Conservation (phyloP, 371 early-diverging fungal genomes). For the Saksenaea oblongispora region DNA sequence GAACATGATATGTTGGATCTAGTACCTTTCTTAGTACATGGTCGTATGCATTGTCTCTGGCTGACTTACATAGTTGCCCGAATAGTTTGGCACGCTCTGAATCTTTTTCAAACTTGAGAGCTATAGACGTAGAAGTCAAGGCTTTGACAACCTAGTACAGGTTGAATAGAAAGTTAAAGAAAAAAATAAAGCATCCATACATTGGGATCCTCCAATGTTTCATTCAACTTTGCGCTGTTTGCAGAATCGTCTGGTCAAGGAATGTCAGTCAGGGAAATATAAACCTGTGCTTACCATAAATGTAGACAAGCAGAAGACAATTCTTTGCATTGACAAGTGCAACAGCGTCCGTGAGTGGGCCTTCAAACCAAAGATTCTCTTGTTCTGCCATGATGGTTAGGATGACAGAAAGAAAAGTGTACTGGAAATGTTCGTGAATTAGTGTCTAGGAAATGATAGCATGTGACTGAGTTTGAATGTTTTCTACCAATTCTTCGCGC, state of each 20-base stretch:
- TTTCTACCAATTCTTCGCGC: background rate
- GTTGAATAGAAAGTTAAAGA: background rate
- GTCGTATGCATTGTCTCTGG: background rate
- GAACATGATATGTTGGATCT: slow-evolving; percentile 25
- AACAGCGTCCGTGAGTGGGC: slow-evolving; percentile 26
- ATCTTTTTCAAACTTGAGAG: slow-evolving; percentile 19
- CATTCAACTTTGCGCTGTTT: slow-evolving; percentile 9
- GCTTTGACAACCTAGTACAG: slow-evolving; percentile 7
- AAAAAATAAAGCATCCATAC: background rate
- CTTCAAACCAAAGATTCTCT: slow-evolving; percentile 24
- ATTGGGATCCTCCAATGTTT: slow-evolving; percentile 1
- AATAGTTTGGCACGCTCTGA: slow-evolving; percentile 27
- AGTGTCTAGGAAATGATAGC: background rate
- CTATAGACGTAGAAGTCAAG: slow-evolving; percentile 7
- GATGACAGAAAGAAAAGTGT: background rate
- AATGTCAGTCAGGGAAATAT: background rate
- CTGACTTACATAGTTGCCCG: slow-evolving; percentile 26
- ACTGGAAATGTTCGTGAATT: background rate
- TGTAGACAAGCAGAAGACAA: slow-evolving; percentile 22
- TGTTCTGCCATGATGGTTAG: slow-evolving; percentile 1
- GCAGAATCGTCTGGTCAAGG: slow-evolving; percentile 10
- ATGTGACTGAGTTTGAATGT: background rate
- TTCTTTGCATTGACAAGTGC: slow-evolving; percentile 22
- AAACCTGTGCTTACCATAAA: slow-evolving; percentile 15
- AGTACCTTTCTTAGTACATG: background rate